A percentile compares a stretch with the other conserved stretches of the same genome.
Conservation (phyloP, 2,329 filamentous ascomycete genomes). For the Sarocladium brachiariae region DNA sequence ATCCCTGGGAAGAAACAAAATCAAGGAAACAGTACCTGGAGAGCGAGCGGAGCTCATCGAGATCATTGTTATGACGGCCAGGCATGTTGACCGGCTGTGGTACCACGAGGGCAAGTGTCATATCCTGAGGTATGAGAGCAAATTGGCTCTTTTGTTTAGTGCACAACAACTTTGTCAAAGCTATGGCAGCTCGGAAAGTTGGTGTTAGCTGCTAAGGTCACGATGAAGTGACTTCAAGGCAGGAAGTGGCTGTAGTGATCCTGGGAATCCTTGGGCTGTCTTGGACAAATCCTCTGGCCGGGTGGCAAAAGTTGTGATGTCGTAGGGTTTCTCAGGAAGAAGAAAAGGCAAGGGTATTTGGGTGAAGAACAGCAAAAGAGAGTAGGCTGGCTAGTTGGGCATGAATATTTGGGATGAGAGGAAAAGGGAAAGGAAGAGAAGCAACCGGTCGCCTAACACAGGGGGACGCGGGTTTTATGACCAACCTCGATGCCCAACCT, state of each 20-base stretch:
- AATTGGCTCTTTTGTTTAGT: conserved; percentile 18
- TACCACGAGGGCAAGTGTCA: conserved; percentile 42
- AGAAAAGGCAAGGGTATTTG: conserved; percentile 3
- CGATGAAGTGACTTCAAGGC: conserved; percentile 2
- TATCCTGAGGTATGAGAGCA: conserved; percentile 28
- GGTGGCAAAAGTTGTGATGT: conserved; percentile 13
- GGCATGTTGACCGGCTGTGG: conserved; percentile 44
- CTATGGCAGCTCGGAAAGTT: conserved; percentile 19
- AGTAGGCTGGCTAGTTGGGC: conserved; percentile 25
- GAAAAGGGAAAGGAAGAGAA: conserved; percentile 21
- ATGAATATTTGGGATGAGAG: conserved; percentile 33
- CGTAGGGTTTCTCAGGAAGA: conserved; percentile 13
- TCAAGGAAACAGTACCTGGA: conserved; percentile 54
- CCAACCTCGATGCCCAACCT: conserved; percentile 21
- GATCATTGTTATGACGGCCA: conserved; percentile 43
- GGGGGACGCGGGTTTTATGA: conserved; percentile 45
- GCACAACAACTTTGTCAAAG: conserved; percentile 17
- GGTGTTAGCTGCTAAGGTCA: conserved; percentile 2
- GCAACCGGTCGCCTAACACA: conserved; percentile 30
- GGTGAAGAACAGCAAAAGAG: neutral
- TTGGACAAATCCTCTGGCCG: conserved; percentile 10
- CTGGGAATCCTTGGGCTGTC: conserved; percentile 18
- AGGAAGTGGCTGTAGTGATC: neutral
- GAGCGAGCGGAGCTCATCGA: conserved; percentile 54
- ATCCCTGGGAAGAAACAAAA: conserved; percentile 26